Evolutionary conservation across 257 asterid genomes (phyloP), one percentile per base, ranked within the genome.

Genomic region (Penstemon newberryi): DNA sequence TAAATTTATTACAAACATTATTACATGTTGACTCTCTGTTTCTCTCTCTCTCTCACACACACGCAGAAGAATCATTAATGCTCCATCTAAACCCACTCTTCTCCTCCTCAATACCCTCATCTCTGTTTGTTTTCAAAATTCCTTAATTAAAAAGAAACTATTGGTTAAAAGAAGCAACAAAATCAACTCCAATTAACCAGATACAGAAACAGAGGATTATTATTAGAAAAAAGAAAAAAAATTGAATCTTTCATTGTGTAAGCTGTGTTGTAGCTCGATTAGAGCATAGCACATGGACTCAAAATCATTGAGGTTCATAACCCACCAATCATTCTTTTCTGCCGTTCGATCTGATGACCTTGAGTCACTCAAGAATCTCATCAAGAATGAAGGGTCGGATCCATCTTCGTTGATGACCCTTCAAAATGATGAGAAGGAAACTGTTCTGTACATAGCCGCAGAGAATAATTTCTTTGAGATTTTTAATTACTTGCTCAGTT

Each of bases 251-350:
- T 54, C 61, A 33, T 8, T 58, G 33, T 46, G 46, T 38, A 8
- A 50, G 33, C 5, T 36, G 56, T 41, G 68, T 71, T 44, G 55
- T 75, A 46, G 71, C 65, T 70, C 60, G 65, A 65, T 52, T 44
- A 11, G 66, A 61, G 68, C 58, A 7, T 15, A 60, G 61, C 66
- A 56, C 56, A 91, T 89, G 96, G 98, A 92, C 81, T 78, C 95
- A 43, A 90, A 74, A 76, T 85, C 96, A 56, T 69, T 90, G 46
- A 77, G 96, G 59, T 83, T 90, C 85, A 81, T 93, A 76, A 70
- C 82, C 95, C 96, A 85, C 84, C 99, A 93, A 78, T 91, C 96
- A 41, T 90, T 93, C 59, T 89, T 90, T 82, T 4, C 79, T 1
- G 92, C 92, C 43, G 91, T 83, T 15, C 85, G 95, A 82, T 89